Evolutionary conservation across 2,329 filamentous ascomycete genomes (phyloP), one percentile per base, ranked within the genome.

Genomic region (Pseudopithomyces chartarum): DNA sequence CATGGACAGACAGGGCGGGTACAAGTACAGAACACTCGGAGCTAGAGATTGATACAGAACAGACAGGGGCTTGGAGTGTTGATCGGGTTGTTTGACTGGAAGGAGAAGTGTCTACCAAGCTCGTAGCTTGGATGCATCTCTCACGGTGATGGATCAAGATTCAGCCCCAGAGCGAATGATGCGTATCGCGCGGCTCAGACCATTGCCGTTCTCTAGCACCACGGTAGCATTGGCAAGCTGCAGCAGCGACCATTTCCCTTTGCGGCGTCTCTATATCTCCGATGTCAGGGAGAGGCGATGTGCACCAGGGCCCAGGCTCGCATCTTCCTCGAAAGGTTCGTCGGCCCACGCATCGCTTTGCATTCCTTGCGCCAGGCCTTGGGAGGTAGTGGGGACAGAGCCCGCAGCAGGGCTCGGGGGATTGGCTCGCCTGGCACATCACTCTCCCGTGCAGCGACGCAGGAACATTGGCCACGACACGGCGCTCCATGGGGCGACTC

Each of bases 141-240:
- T 67, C 51, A 62, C 61, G 60, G 66, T 64, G 67, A 69, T 74
- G 69, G 67, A 73, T 75, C 73, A 74, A 71, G 70, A 77, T 75
- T 79, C 77, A 79, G 78, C 77, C 78, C 78, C 76, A 69, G 67
- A 72, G 68, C 74, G 68, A 69, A 66, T 66, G 66, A 70, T 76
- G 66, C 70, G 75, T 74, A 77, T 78, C 74, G 73, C 65, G 65
- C 67, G 74, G 75, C 76, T 79, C 75, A 79, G 76, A 71, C 77
- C 75, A 76, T 73, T 71, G 58, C 71, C 71, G 67, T 73, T 70
- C 66, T 73, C 71, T 73, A 76, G 74, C 74, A 76, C 73, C 70
- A 76, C 70, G 73, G 75, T 79, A 75, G 74, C 74, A 78, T 77
- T 78, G 76, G 76, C 68, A 75, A 75, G 76, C 76, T 79, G 78